These are phyloP conservation scores for Raffaelea arxii DNA, from an alignment of 2,329 filamentous ascomycete species.

Conservation along the genomic window DNA sequence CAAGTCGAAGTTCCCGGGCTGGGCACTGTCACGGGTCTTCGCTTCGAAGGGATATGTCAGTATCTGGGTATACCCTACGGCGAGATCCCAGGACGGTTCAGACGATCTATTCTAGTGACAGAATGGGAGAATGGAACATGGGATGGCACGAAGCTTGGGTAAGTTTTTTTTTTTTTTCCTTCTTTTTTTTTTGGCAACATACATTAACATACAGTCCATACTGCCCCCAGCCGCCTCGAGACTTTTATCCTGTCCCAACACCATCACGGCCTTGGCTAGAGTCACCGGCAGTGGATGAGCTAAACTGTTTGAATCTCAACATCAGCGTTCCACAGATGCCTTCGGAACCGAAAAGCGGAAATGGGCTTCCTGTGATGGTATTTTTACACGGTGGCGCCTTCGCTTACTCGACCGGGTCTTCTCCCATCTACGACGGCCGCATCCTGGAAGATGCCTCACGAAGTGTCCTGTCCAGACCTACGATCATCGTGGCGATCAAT, in stretches of 20 bases:
- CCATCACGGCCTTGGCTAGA: constrained; percentile 7
- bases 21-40: constrained; percentile 7
- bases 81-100: constrained; percentile 6
- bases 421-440: constrained; percentile 9
- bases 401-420: constrained; percentile 1
- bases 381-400: constrained; percentile 10
- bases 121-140: background rate
- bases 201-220: constrained; percentile 2
- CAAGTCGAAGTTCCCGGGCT: constrained; percentile 6
- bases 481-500: constrained; percentile 18
- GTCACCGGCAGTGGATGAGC: constrained; percentile 1
- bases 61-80: constrained; percentile 10
- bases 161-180: background rate
- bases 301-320: constrained; percentile 10
- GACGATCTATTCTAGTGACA: constrained; percentile 4
- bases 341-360: background rate
- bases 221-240: constrained; percentile 8
- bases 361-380: constrained; percentile 5
- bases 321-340: constrained; percentile 7
- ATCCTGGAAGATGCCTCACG: background rate
- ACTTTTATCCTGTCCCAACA: constrained; percentile 9
- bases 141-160: constrained; percentile 9
- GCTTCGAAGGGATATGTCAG: constrained; percentile 3
- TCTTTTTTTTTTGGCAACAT: background rate
- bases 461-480: background rate